These are phyloP conservation scores for Orbilia quercus DNA, from an alignment of 2,329 filamentous ascomycete species.

Conservation along the genomic window DNA sequence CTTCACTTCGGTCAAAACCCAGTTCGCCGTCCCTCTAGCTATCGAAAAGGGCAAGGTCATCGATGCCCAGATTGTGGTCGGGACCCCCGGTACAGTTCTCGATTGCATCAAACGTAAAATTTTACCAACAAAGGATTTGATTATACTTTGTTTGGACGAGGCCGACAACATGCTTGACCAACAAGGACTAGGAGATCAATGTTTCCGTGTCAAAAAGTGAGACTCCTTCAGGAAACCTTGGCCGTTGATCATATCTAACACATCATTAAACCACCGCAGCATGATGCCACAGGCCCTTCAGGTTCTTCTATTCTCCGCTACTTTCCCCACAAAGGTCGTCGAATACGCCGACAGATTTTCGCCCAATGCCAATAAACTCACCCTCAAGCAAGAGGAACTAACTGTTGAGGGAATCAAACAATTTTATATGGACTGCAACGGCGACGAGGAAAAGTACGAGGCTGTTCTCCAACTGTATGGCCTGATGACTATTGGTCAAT, in stretches of 20 bases:
- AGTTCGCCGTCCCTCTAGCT: slow-evolving; percentile 83
- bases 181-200: slow-evolving; percentile 94
- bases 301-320: slow-evolving; percentile 94
- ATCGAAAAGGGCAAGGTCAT: slow-evolving; percentile 76
- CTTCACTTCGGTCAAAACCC: slow-evolving; percentile 77
- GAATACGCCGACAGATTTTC: slow-evolving; percentile 85
- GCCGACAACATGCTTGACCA: slow-evolving; percentile 99
- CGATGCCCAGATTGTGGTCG: slow-evolving; percentile 83
- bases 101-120: slow-evolving; percentile 83
- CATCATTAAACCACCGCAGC: slow-evolving; percentile 64
- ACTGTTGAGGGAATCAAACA: slow-evolving; percentile 98
- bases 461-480: slow-evolving; percentile 93
- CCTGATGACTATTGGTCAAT: slow-evolving; percentile 94
- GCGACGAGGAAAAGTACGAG: slow-evolving; percentile 84
- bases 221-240: slow-evolving; percentile 61
- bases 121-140: slow-evolving; percentile 77
- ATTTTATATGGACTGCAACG: slow-evolving; percentile 93
- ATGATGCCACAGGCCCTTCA: slow-evolving; percentile 81
- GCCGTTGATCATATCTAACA: not conserved
- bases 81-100: slow-evolving; percentile 91
- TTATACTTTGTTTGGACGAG: slow-evolving; percentile 90
- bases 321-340: slow-evolving; percentile 86
- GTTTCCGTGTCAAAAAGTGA: slow-evolving; percentile 85
- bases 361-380: slow-evolving; percentile 85
- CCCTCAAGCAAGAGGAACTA: slow-evolving; percentile 86